These are phyloP conservation scores for Mycena haematopus DNA, from an alignment of 768 basidiomycete species.

Conservation along the genomic window DNA sequence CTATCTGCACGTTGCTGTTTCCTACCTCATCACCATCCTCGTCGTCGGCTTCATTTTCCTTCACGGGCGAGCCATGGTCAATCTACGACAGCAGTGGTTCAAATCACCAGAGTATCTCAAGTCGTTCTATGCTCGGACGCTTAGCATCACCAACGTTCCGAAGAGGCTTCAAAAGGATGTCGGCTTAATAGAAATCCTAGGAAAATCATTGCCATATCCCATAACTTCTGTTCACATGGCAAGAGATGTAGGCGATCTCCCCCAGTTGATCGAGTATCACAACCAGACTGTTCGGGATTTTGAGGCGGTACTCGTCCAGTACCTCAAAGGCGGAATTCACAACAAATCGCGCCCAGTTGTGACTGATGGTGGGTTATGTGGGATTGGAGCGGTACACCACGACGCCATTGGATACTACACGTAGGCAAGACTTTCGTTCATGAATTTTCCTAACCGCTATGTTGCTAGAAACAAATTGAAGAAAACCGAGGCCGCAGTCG, in stretches of 20 bases:
- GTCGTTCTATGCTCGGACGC: conserved; percentile 81
- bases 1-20: conserved; percentile 73
- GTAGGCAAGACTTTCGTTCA: conserved; percentile 48
- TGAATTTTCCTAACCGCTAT: conserved; percentile 39
- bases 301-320: conserved; percentile 75
- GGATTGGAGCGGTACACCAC: conserved; percentile 70
- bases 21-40: conserved; percentile 68
- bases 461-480: conserved; percentile 17
- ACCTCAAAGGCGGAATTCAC: conserved; percentile 70
- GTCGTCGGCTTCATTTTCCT: conserved; percentile 65
- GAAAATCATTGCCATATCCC: conserved; percentile 67
- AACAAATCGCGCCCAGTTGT: conserved; percentile 73
- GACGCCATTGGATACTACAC: conserved; percentile 83
- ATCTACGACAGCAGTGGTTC: conserved; percentile 76
- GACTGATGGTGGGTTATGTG: conserved; percentile 68
- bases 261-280: conserved; percentile 78
- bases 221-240: conserved; percentile 78
- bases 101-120: conserved; percentile 73
- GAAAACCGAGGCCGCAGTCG: conserved; percentile 65
- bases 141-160: conserved; percentile 73
- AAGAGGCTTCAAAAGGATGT: conserved; percentile 72
- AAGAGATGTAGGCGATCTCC: conserved; percentile 72
- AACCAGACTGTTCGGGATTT: conserved; percentile 79
- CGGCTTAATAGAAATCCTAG: conserved; percentile 68
- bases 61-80: conserved; percentile 72